Percentiles rank a stretch among this genome's conserved stretches.
These are phyloP conservation scores for Secale cereale DNA, from an alignment of 176 grass and related monocot species.

Conservation along the genomic window DNA sequence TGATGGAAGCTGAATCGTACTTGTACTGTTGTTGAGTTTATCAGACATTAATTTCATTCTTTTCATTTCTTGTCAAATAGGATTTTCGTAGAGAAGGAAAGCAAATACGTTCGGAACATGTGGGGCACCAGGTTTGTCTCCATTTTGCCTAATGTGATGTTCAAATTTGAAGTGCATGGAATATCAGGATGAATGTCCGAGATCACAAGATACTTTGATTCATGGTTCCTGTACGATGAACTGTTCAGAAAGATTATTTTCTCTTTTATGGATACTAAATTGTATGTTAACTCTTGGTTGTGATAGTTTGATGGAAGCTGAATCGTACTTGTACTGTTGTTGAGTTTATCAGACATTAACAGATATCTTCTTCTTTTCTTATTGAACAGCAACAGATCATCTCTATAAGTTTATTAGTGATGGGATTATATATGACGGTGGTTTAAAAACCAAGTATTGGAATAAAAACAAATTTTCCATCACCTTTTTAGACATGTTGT, in stretches of 20 bases:
- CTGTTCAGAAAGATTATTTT: neutral
- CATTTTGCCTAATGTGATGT: neutral
- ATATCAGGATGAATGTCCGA: neutral
- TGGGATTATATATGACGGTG: conserved; percentile 8
- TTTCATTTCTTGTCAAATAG: neutral
- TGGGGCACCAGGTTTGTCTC: conserved; percentile 1
- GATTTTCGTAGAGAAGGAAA: neutral
- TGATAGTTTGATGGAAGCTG: neutral
- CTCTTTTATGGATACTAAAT: conserved; percentile 16
- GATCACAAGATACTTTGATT: conserved; percentile 16
- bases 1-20: too few species aligned
- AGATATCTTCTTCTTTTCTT: neutral
- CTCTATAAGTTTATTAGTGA: neutral
- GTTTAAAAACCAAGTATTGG: neutral
- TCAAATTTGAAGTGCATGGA: neutral
- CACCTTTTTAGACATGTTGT: neutral
- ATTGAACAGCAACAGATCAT: neutral
- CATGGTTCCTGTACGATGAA: neutral
- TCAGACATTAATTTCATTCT: neutral
- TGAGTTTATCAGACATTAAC: neutral
- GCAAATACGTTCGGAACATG: neutral
- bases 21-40: too few species aligned
- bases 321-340: neutral
- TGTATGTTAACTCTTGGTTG: neutral
- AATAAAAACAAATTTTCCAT: neutral